These are phyloP conservation scores for Rhodosporidiobolus sp. DNA, from an alignment of 768 basidiomycete species.

Conservation along the genomic window DNA sequence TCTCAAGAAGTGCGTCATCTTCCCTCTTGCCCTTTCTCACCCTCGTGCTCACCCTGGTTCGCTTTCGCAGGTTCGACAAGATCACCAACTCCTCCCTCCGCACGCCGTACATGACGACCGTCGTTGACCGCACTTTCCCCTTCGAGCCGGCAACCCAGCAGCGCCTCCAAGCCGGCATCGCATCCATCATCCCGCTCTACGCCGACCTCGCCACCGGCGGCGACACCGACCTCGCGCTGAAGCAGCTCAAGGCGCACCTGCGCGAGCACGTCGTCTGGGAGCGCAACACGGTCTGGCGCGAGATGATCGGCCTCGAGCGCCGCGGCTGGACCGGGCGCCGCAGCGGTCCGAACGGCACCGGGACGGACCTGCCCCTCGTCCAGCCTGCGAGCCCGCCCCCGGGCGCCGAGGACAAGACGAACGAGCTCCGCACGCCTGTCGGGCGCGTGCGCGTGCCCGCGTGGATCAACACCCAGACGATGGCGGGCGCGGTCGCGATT, in stretches of 20 bases:
- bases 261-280: slow-evolving; percentile 77
- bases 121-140: slow-evolving; percentile 55
- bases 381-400: slow-evolving; percentile 50
- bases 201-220: slow-evolving; percentile 77
- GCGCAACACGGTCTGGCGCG: slow-evolving; percentile 93
- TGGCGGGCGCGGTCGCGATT: slow-evolving; percentile 54
- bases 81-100: slow-evolving; percentile 66
- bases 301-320: slow-evolving; percentile 68
- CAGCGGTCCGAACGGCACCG: slow-evolving; percentile 3
- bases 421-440: slow-evolving; percentile 62
- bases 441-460: slow-evolving; percentile 57
- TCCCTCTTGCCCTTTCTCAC: neutral
- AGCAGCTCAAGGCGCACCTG: slow-evolving; percentile 68
- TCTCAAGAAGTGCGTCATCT: slow-evolving; percentile 73
- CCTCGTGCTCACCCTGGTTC: neutral
- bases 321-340: slow-evolving; percentile 45
- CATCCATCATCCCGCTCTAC: slow-evolving; percentile 67
- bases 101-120: slow-evolving; percentile 38
- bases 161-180: slow-evolving; percentile 60
- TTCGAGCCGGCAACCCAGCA: slow-evolving; percentile 67
- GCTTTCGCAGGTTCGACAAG: slow-evolving; percentile 74
- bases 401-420: slow-evolving; percentile 47
- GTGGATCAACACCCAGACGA: slow-evolving; percentile 55
- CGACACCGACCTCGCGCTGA: slow-evolving; percentile 65
- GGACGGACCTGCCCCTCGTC: slow-evolving; percentile 39